phyloP scores from a whole-genome alignment of 352 stramenopile species.

The Globisporangium viniferum region DNA sequence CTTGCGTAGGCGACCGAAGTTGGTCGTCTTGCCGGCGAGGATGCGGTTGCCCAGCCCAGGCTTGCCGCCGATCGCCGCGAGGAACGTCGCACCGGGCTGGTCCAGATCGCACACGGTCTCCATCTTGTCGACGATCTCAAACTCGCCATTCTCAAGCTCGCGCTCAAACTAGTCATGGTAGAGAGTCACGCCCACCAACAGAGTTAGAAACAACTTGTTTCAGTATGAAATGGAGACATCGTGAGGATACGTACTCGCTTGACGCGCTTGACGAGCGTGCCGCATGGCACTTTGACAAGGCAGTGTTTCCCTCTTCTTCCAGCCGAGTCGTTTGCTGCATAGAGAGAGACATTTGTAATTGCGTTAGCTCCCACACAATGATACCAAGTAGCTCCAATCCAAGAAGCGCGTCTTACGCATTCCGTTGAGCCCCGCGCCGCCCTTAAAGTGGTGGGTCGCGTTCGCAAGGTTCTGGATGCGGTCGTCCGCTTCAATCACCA shows the following conservation, averaged over 20 bases:
- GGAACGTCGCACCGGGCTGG: conserved; percentile 56
- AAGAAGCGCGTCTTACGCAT: conserved; percentile 58
- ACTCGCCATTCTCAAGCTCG: conserved; percentile 70
- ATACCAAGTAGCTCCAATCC: neutral
- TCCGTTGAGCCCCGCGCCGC: conserved; percentile 72
- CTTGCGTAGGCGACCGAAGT: conserved; percentile 77
- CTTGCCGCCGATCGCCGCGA: conserved; percentile 78
- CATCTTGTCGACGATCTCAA: conserved; percentile 81
- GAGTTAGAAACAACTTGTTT: neutral
- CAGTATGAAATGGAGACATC: neutral
- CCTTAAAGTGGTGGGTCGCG: conserved; percentile 83
- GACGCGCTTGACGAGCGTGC: conserved; percentile 86
- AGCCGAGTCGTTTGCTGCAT: conserved; percentile 70
- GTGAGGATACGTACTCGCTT: conserved; percentile 44
- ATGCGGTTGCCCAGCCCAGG: conserved; percentile 85
- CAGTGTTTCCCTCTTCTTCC: conserved; percentile 78
- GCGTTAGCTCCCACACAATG: neutral
- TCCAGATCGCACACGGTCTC: conserved; percentile 79
- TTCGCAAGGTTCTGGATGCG: conserved; percentile 82
- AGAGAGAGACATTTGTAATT: neutral
- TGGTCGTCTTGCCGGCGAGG: conserved; percentile 78
- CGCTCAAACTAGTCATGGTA: conserved; percentile 49
- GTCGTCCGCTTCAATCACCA: conserved; percentile 71
- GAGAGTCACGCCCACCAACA: neutral
- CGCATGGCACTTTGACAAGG: conserved; percentile 78